phyloP scores from a whole-genome alignment of 129 eudicot genomes.

The Centella asiatica region DNA sequence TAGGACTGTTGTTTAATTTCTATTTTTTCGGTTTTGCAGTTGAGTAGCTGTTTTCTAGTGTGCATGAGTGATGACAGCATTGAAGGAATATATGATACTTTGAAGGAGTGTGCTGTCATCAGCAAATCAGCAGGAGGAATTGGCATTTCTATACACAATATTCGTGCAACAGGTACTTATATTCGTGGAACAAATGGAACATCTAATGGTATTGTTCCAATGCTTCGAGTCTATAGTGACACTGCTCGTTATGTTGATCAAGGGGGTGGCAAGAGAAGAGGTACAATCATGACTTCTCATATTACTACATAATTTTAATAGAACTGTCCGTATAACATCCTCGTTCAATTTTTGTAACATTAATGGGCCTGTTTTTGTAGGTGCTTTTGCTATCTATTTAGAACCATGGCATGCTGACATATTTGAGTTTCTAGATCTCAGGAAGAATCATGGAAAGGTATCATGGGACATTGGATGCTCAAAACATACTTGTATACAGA shows the following conservation, averaged over 20 bases:
- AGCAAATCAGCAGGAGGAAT: constrained; percentile 75
- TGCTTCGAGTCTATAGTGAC: constrained; percentile 61
- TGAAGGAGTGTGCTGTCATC: constrained; percentile 69
- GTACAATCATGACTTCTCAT: constrained; percentile 11
- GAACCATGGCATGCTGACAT: constrained; percentile 82
- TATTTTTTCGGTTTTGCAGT: constrained; percentile 19
- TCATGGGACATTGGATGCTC: neutral
- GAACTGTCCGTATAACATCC: too few species aligned
- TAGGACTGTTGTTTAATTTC: neutral
- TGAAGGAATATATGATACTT: constrained; percentile 61
- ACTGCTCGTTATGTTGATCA: constrained; percentile 65
- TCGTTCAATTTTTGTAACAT: too few species aligned
- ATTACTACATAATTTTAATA: too few species aligned
- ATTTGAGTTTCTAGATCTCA: constrained; percentile 50
- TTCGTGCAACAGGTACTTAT: constrained; percentile 69
- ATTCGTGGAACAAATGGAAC: constrained; percentile 69
- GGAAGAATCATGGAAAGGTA: constrained; percentile 75
- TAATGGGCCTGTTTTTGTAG: too few species aligned
- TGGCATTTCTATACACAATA: constrained; percentile 56
- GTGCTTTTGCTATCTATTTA: constrained; percentile 65
- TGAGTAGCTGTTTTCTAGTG: constrained; percentile 65
- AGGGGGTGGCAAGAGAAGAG: constrained; percentile 78
- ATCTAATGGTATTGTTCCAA: constrained; percentile 65
- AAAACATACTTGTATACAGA: neutral
- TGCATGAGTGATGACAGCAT: constrained; percentile 72